Evolutionary conservation across 768 basidiomycete species (phyloP), one percentile per base, ranked within the genome.

Genomic region (Mycena polygramma): DNA sequence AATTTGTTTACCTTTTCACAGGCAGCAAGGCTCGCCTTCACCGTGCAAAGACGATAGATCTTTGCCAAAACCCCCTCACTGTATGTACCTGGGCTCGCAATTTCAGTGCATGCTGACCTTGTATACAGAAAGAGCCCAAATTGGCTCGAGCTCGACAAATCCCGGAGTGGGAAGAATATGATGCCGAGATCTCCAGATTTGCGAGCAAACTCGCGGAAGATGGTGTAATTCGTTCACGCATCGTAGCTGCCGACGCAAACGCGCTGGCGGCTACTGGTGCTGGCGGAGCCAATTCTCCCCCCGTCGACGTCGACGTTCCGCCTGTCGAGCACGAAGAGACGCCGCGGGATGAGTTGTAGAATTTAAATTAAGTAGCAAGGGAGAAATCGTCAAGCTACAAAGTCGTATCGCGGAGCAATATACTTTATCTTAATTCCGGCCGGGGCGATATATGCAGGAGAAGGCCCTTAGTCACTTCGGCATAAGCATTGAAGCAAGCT

Each of bases 131-230:
- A 91, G 98, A 99, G 77, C 97, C 97, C 7, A 99, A 99, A 79
- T 87, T 99, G 7, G 88, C 91, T 5, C 90, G 98, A 26, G 98
- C 98, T 5, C 89, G 97, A 45, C 91, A 96, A 75, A 98, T 99
- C 61, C 97, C 98, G 0, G 98, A 99, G 78, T 99, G 98, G 98
- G 96, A 97, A 71, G 89, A 89, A 57, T 99, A 98, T 77, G 97
- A 99, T 79, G 77, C 83, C 7, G 96, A 99, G 80, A 96, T 99
- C 60, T 92, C 97, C 2, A 86, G 82, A 35, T 95, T 99, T 70
- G 91, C 94, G 0, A 86, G 89, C 30, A 85, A 89, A 61, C 84
- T 97, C 53, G 91, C 92, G 3, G 85, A 90, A 15, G 85, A 89
- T 36, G 94, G 94, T 30, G 84, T 87, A 72, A 91, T 95, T 66